Evolutionary conservation across 2,329 filamentous ascomycete genomes (phyloP), one percentile per base, ranked within the genome.

Genomic region (Trichophyton equinum): DNA sequence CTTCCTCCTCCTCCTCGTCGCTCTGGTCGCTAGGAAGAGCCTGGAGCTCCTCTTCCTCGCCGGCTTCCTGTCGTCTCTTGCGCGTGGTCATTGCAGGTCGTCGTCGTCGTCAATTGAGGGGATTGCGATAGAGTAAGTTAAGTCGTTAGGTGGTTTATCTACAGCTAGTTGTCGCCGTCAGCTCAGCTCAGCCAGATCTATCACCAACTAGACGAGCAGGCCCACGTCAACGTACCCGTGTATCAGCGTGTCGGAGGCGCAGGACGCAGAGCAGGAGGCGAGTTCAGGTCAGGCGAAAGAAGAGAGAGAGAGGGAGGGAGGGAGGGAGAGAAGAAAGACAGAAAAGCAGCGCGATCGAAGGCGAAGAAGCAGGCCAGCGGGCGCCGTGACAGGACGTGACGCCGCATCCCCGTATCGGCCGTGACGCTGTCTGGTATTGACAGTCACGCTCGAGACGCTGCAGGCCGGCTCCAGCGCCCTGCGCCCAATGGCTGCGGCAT

Each of bases 61-160:
- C 76, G 20, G 75, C 71, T 33, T 79, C 77, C 63, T 76, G 75
- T 71, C 77, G 76, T 74, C 79, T 77, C 67, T 77, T 78, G 68
- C 77, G 75, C 65, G 77, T 77, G 22, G 75, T 71, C 77, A 78
- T 79, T 38, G 60, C 70, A 58, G 38, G 40, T 27, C 1, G 27
- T 27, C 33, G 60, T 70, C 58, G 44, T 44, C 47, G 30, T 56
- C 58, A 44, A 42, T 55, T 60, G 46, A 18, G 30, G 30, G 13
- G 57, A 30, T n/a, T 42, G 27, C 27, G 27, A 30, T 7, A 6
- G 2, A 30, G 27, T 7, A 6, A 30, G 27, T 30, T 1, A 7
- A 7, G 6, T 30, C 1, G 27, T 30, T 7, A 30, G 27, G 27
- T 8, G 27, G 27, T 30, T 30, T 30, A 30, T 30, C 27, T 30